Base-by-base conservation (phyloP, 2,329 filamentous ascomycete genomes). In the Simplicillium aogashimaense region DNA sequence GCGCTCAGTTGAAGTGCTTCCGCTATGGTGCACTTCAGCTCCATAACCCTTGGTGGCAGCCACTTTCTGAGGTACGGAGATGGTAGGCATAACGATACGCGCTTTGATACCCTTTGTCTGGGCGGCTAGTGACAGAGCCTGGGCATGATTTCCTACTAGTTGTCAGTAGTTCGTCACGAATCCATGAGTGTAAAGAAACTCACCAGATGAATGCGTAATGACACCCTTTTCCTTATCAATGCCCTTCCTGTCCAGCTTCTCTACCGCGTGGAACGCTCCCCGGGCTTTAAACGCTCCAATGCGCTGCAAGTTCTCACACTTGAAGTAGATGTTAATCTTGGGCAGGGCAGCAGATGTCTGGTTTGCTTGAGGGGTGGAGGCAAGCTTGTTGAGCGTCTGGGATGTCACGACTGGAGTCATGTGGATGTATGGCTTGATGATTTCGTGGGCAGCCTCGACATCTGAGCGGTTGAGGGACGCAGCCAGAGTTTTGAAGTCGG, bases 221-320 rank as follows among this genome's bases (percentile, higher is more conserved):
- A 95, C 88, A 1, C 89, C 89, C 55, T 69, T 78, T 25, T 5
- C 20, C 20, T 25, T 25, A 53, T 65, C 66, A 50, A 63, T 62
- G 0, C 83, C 72, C 3, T 72, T 72, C 12, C 69, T 71, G 47
- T 76, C 75, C 30, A 81, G 69, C 42, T 83, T 64, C 52, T 79
- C 72, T 30, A 95, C 57, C 1, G 89, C 88, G 60, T 95, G 86
- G 51, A 95, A 95, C 0, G 89, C 90, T 5, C 90, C 92, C 7
- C 90, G 71, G 13, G 80, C 83, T 65, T 97, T 97, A 69, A 97
- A 97, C 1, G 90, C 90, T 38, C 90, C 92, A 40, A 94, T 79
- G 41, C 80, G 78, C 67, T 97, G 92, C 43, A 86, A 68, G 60
- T 95, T 95, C 69, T 97, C 90, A 61, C 87, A 94, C 67, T 97